phyloP scores from a whole-genome alignment of 192 early-diverging fungal genomes.

The Linnemannia hyalina region DNA sequence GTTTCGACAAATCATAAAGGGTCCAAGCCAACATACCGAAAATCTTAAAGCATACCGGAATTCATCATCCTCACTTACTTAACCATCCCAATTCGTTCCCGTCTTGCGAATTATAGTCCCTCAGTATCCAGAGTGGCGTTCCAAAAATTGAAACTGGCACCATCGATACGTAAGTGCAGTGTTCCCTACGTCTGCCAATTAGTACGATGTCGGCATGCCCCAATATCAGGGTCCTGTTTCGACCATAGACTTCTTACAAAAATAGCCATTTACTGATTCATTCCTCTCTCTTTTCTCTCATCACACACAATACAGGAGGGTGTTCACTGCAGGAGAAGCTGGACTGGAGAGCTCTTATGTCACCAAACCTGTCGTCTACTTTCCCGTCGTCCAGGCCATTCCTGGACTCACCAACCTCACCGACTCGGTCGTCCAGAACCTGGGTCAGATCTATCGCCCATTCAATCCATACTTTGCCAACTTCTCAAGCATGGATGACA shows the following conservation, averaged over 20 bases:
- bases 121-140: slow-evolving; percentile 47
- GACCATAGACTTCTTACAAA: neutral
- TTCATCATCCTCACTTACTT: neutral
- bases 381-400: slow-evolving; percentile 30
- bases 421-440: slow-evolving; percentile 13
- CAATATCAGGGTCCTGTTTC: neutral
- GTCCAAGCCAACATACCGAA: neutral
- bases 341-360: slow-evolving; percentile 22
- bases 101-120: slow-evolving; percentile 10
- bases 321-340: slow-evolving; percentile 21
- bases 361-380: slow-evolving; percentile 16
- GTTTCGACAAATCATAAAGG: neutral
- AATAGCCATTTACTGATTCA: neutral
- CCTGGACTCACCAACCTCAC: slow-evolving; percentile 39
- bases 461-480: slow-evolving; percentile 45
- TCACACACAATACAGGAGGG: neutral
- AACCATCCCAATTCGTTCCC: neutral
- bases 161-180: slow-evolving; percentile 31
- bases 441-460: neutral
- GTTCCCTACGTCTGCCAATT: neutral
- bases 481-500: slow-evolving; percentile 45
- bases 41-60: slow-evolving; percentile 21
- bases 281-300: neutral
- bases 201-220: neutral
- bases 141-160: slow-evolving; percentile 41